phyloP scores from a whole-genome alignment of 345 rosid species.

The Gossypium stocksii region DNA sequence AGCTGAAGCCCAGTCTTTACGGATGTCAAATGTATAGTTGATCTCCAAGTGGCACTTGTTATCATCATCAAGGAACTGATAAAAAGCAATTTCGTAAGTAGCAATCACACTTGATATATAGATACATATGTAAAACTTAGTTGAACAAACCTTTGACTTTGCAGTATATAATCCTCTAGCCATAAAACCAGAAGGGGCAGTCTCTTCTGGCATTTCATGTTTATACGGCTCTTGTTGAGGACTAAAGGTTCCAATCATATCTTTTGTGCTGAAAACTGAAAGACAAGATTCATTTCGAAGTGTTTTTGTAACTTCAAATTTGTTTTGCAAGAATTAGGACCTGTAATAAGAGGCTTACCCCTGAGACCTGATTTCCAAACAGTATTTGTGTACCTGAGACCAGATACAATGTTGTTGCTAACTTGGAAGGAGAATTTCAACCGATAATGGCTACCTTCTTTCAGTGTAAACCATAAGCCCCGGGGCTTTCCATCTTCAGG shows the following conservation, averaged over 20 bases:
- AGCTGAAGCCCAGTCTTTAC: slow-evolving; percentile 59
- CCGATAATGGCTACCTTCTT: slow-evolving; percentile 65
- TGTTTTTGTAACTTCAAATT: background rate
- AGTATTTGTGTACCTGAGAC: slow-evolving; percentile 69
- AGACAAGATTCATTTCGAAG: background rate
- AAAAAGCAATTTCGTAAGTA: background rate
- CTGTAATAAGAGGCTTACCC: slow-evolving; percentile 32
- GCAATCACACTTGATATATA: background rate
- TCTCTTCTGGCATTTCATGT: slow-evolving; percentile 61
- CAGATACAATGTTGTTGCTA: slow-evolving; percentile 76
- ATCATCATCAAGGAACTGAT: slow-evolving; percentile 73
- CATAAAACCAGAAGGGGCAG: slow-evolving; percentile 68
- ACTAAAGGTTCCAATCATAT: slow-evolving; percentile 79
- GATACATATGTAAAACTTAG: background rate
- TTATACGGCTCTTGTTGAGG: slow-evolving; percentile 69
- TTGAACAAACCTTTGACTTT: slow-evolving; percentile 51
- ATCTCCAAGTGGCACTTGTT: slow-evolving; percentile 74
- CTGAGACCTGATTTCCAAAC: slow-evolving; percentile 74
- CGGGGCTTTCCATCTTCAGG: slow-evolving; percentile 55
- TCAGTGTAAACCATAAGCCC: slow-evolving; percentile 69
- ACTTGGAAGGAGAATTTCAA: slow-evolving; percentile 61
- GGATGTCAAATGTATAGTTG: slow-evolving; percentile 66
- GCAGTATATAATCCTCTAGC: slow-evolving; percentile 78
- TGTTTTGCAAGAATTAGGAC: background rate
- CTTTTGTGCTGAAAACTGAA: slow-evolving; percentile 59